phyloP scores from a whole-genome alignment of 1,284 basidiomycete genomes.

The Fomitiporia mediterranea region DNA sequence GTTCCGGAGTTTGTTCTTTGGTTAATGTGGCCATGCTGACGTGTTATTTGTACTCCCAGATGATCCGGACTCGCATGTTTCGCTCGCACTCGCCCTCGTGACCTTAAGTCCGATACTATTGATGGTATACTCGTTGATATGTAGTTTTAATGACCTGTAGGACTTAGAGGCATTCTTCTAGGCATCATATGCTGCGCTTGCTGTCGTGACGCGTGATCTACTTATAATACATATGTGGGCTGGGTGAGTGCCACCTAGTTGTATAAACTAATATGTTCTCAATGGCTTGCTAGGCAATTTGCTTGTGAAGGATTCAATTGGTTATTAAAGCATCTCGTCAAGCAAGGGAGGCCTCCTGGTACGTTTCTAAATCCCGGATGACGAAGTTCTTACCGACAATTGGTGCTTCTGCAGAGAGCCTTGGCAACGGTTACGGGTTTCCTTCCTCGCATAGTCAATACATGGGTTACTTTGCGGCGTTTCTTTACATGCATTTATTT shows the following conservation, averaged over 20 bases:
- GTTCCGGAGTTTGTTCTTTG: slow-evolving; percentile 24
- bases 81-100: slow-evolving; percentile 59
- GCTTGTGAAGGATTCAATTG: slow-evolving; percentile 71
- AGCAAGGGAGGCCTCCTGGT: slow-evolving; percentile 68
- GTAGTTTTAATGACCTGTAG: slow-evolving; percentile 18
- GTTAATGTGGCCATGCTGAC: slow-evolving; percentile 16
- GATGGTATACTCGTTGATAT: slow-evolving; percentile 45
- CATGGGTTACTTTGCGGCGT: slow-evolving; percentile 82
- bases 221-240: slow-evolving; percentile 78
- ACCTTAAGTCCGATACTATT: slow-evolving; percentile 73
- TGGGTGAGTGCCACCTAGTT: slow-evolving; percentile 33
- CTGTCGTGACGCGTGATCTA: slow-evolving; percentile 73
- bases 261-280: background rate
- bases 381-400: background rate
- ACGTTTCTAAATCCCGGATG: slow-evolving; percentile 31
- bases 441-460: slow-evolving; percentile 87
- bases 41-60: slow-evolving; percentile 38
- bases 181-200: slow-evolving; percentile 76
- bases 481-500: slow-evolving; percentile 69
- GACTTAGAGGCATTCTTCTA: too few species aligned
- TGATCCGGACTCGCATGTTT: slow-evolving; percentile 58
- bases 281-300: slow-evolving; percentile 40
- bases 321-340: slow-evolving; percentile 63
- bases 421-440: slow-evolving; percentile 79
- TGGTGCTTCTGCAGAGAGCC: slow-evolving; percentile 36